Evolutionary conservation across 176 grass and related monocot species (phyloP), one percentile per base, ranked within the genome.

Genomic region (Pontederia paniculata): DNA sequence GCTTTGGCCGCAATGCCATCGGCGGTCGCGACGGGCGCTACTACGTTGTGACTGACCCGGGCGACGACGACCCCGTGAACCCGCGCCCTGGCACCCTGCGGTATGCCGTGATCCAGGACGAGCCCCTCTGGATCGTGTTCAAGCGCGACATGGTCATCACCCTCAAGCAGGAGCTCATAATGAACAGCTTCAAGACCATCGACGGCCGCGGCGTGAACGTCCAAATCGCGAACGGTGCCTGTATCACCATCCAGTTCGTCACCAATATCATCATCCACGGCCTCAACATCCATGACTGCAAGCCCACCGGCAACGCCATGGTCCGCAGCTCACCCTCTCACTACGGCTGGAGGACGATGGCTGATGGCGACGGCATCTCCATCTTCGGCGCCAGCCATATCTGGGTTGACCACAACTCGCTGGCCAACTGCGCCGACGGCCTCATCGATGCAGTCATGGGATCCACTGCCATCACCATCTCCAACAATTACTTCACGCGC

Each of bases 121-220:
- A 42, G 56, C 56, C 56, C 5, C 56, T 59, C 5, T 59, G 56
- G 56, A 59, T 59, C 28, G 28, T 59, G 56, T 59, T 59, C 56
- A 59, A 59, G 56, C 56, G 56, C 56, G 56, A 59, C 56, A 59
- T 59, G 56, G 28, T 43, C 19, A 43, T 59, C 56, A 59, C 25
- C 13, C 56, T 59, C 28, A n/a, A 41, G 56, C 14, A 59, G 31
- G 56, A 59, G 56, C 56, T 59, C 56, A 59, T 59, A 25, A 18
- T 59, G 56, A 59, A 59, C 31, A 59, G 56, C 56, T 59, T 59
- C 56, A 59, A 59, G 56, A 59, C 56, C 31, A 59, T 59, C 56
- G 56, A 59, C 23, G 56, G 56, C 56, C 56, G 56, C 56, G 56
- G 56, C 21, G 54, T 13, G 21, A 56, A 56, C 54, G 54, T 56